Evolutionary conservation across 148 eudicot genomes (phyloP).

Genomic region (Rhododendron henanense): DNA sequence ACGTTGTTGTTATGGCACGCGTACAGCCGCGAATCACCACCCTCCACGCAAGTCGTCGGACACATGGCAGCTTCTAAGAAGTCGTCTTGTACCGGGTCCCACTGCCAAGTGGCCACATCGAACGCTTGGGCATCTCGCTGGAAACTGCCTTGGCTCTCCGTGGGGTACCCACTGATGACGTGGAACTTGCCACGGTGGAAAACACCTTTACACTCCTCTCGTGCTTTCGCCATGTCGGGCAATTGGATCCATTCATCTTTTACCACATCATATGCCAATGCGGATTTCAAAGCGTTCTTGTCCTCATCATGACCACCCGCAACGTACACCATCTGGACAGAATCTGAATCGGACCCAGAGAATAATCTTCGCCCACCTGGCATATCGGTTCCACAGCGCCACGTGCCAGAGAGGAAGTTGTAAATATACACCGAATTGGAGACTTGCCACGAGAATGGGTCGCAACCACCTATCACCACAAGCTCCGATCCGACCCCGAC

Average conservation of each 20-base stretch:
- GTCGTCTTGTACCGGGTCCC: conserved; percentile 43
- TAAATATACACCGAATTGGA: conserved; percentile 44
- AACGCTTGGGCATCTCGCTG: conserved; percentile 44
- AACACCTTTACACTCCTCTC: conserved; percentile 64
- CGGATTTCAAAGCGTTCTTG: conserved; percentile 64
- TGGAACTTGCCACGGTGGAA: conserved; percentile 60
- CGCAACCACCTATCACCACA: conserved; percentile 78
- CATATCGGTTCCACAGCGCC: conserved; percentile 69
- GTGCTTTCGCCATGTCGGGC: conserved; percentile 60
- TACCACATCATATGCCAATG: conserved; percentile 53
- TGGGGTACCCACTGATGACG: conserved; percentile 75
- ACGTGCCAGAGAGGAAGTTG: conserved; percentile 41
- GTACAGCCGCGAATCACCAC: conserved; percentile 28
- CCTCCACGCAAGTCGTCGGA: conserved; percentile 33
- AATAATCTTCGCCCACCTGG: conserved; percentile 65
- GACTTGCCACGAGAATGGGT: conserved; percentile 57
- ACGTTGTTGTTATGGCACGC: conserved; percentile 26
- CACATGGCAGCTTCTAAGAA: conserved; percentile 31
- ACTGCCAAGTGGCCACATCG: conserved; percentile 43
- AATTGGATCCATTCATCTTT: conserved; percentile 48
- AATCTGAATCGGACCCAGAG: conserved; percentile 60
- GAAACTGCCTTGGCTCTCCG: conserved; percentile 62
- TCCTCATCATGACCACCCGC: conserved; percentile 85
- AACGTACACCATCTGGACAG: conserved; percentile 43
- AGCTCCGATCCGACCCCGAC: conserved; percentile 54